Evolutionary conservation across 1,284 basidiomycete genomes (phyloP).

Genomic region (Porphyrellus sp.): DNA sequence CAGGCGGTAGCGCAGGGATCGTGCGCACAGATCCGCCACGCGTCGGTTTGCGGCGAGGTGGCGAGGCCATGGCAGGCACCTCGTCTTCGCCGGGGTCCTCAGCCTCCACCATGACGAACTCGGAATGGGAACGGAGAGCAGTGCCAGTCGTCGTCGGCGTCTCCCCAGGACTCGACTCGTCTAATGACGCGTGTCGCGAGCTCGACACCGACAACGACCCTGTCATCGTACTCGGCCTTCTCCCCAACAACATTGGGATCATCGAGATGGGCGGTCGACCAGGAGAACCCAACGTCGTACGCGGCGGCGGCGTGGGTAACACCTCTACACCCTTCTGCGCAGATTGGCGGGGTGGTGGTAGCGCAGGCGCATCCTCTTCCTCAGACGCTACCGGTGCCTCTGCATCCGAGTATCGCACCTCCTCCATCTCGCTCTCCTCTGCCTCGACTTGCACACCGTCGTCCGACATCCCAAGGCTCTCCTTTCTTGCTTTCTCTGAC

Average conservation of each 20-base stretch:
- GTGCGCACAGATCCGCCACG: constrained; percentile 37
- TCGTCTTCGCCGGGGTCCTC: constrained; percentile 36
- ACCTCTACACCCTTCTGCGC: constrained; percentile 28
- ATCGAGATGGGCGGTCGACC: constrained; percentile 44
- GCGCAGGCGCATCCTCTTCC: constrained; percentile 3
- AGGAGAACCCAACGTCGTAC: constrained; percentile 25
- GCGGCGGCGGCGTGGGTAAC: constrained; percentile 34
- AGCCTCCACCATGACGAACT: constrained; percentile 61
- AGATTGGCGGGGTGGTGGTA: constrained; percentile 30
- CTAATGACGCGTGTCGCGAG: constrained; percentile 37
- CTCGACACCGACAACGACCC: constrained; percentile 25
- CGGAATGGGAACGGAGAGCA: constrained; percentile 34
- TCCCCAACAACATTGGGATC: constrained; percentile 33
- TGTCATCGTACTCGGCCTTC: constrained; percentile 29
- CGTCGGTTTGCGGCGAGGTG: constrained; percentile 42
- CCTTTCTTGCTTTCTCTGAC: constrained; percentile 26
- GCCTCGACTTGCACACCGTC: constrained; percentile 61
- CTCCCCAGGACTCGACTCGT: constrained; percentile 23
- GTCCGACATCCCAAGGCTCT: constrained; percentile 45
- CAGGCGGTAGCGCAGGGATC: constrained; percentile 28
- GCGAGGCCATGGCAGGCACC: constrained; percentile 13
- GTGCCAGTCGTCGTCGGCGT: constrained; percentile 14
- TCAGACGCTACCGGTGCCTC: constrained; percentile 10
- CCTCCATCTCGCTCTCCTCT: constrained; percentile 68
- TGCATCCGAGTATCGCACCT: constrained; percentile 44